These are phyloP conservation scores for Sisymbrium altissimum DNA, from an alignment of 345 rosid species.

Conservation along the genomic window DNA sequence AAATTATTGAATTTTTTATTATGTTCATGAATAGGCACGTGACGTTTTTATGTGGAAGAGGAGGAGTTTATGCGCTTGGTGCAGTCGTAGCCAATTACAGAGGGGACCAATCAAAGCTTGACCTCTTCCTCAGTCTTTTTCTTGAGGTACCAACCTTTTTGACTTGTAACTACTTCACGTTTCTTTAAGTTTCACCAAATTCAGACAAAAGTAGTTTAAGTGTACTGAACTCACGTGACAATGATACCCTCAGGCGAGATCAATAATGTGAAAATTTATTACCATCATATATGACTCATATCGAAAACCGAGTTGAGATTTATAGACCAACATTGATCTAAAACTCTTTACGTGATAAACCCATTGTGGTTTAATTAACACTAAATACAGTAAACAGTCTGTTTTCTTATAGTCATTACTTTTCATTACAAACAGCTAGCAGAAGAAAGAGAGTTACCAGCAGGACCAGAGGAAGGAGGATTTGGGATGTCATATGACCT, in stretches of 20 bases:
- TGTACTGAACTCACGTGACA: background rate
- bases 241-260: background rate
- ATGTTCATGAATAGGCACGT: constrained; percentile 49
- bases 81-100: constrained; percentile 58
- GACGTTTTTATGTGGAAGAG: constrained; percentile 86
- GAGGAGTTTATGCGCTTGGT: constrained; percentile 81
- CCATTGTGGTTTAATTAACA: too few relatives aligned
- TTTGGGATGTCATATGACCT: constrained; percentile 95
- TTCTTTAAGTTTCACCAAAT: background rate
- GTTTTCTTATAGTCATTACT: background rate
- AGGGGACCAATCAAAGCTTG: constrained; percentile 51
- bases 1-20: background rate
- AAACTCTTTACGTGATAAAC: background rate
- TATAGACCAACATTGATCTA: background rate
- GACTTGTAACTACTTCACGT: background rate
- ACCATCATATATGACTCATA: background rate
- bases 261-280: background rate
- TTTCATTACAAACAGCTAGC: constrained; percentile 48
- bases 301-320: too few relatives aligned
- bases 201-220: background rate
- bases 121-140: constrained; percentile 53
- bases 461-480: constrained; percentile 93
- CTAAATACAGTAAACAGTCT: background rate
- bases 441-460: constrained; percentile 76
- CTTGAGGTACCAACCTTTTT: constrained; percentile 42